These are phyloP conservation scores for Microdochium paspali DNA, from an alignment of 2,329 filamentous ascomycete species.

Conservation along the genomic window DNA sequence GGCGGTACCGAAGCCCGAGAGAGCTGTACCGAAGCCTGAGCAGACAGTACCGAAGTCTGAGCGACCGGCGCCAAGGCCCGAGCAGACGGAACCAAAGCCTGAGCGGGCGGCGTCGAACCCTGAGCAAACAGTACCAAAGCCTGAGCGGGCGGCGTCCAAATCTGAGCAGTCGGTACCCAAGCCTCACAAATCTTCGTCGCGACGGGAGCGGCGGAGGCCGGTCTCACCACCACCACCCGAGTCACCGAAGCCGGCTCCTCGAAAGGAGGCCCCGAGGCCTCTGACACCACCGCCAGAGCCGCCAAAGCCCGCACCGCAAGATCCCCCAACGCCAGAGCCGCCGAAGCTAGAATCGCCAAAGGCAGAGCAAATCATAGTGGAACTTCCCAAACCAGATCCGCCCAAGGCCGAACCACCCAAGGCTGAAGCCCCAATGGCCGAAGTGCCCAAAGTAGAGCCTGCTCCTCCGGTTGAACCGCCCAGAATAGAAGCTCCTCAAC, in stretches of 20 bases:
- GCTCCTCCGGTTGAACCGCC: slow-evolving; percentile 1
- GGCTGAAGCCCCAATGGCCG: slow-evolving; percentile 3
- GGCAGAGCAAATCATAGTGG: too few relatives aligned
- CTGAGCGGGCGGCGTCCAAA: too few relatives aligned
- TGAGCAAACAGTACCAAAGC: too few relatives aligned
- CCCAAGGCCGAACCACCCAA: slow-evolving; percentile 7
- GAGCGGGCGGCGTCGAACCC: too few relatives aligned
- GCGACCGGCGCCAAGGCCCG: slow-evolving; percentile 3
- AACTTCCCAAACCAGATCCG: slow-evolving; percentile 16
- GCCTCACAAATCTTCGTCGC: slow-evolving; percentile 11
- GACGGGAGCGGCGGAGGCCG: slow-evolving; percentile 10
- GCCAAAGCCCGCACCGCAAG: not conserved
- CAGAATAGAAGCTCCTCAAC: not conserved
- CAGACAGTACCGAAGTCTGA: slow-evolving; percentile 9
- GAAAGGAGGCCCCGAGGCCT: slow-evolving; percentile 8
- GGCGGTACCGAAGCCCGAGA: too few relatives aligned
- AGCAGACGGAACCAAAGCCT: slow-evolving; percentile 2
- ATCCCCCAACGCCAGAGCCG: slow-evolving; percentile 12
- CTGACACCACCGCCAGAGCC: not conserved
- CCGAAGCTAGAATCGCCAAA: slow-evolving; percentile 13
- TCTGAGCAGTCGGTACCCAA: slow-evolving; percentile 7
- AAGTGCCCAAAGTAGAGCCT: slow-evolving; percentile 7
- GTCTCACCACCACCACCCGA: slow-evolving; percentile 13
- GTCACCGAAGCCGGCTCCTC: slow-evolving; percentile 9
- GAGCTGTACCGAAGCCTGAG: slow-evolving; percentile 1